A percentile compares a stretch with the other conserved stretches of the same genome.
Evolutionary conservation across 257 asterid species (phyloP).

Genomic region (Jacaranda copaia): DNA sequence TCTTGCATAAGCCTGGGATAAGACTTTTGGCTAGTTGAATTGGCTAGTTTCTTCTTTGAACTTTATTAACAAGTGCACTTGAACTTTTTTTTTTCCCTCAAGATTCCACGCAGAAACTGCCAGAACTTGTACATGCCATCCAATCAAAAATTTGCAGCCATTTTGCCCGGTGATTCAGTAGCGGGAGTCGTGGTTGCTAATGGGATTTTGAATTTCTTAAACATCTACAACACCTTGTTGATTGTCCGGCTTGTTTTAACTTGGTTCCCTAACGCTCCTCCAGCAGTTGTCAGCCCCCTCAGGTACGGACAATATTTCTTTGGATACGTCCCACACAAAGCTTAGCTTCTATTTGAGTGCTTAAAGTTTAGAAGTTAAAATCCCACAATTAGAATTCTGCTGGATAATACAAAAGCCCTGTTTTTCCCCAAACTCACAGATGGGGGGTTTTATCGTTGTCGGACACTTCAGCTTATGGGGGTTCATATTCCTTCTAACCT

Average conservation of each 20-base stretch:
- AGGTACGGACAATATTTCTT: conserved; percentile 53
- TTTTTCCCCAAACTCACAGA: no score
- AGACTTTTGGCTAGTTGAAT: no score
- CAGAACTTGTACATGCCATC: conserved; percentile 42
- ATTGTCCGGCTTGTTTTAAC: conserved; percentile 85
- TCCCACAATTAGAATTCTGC: no score
- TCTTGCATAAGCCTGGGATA: no score
- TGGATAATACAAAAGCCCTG: no score
- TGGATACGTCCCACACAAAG: not conserved
- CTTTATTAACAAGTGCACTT: conserved; percentile 10
- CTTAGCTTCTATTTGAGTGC: not conserved
- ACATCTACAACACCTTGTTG: conserved; percentile 81
- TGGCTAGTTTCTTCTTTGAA: not conserved
- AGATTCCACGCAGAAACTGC: conserved; percentile 56
- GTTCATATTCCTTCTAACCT: no score
- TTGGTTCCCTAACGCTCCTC: conserved; percentile 96
- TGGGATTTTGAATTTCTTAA: conserved; percentile 78
- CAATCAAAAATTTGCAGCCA: conserved; percentile 74
- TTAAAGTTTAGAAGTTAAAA: not conserved
- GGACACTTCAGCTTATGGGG: no score
- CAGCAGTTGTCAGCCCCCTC: conserved; percentile 80
- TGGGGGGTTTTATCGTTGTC: no score
- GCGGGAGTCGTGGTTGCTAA: conserved; percentile 81
- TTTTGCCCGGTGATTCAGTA: conserved; percentile 85
- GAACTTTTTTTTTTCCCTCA: conserved; percentile 26